Conservation (phyloP, 768 basidiomycete genomes). For the Russula compacta region DNA sequence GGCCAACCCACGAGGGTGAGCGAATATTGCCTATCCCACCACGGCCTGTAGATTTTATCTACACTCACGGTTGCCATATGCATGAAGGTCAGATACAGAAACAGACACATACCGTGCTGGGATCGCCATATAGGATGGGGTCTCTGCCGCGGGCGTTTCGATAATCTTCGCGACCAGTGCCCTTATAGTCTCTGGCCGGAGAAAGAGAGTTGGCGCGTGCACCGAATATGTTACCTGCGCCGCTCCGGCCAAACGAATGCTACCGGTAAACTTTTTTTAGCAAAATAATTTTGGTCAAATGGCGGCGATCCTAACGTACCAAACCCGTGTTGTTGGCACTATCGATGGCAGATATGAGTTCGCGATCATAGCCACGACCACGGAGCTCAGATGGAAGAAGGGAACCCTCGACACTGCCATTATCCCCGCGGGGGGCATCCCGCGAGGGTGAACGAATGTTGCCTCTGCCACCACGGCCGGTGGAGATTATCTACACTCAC, state of each 20-base stretch:
- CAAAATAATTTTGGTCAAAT: not conserved
- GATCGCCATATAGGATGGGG: too few species aligned
- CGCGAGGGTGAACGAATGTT: slow-evolving; percentile 40
- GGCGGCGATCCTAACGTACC: not conserved
- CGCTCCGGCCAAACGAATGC: slow-evolving; percentile 57
- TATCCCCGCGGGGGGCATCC: slow-evolving; percentile 27
- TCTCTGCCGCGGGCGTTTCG: not conserved
- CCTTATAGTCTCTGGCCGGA: too few species aligned
- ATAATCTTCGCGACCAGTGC: too few species aligned
- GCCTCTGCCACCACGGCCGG: slow-evolving; percentile 76
- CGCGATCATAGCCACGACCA: slow-evolving; percentile 24
- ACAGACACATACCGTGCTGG: too few species aligned
- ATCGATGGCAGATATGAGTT: slow-evolving; percentile 21
- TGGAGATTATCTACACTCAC: slow-evolving; percentile 35
- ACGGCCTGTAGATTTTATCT: slow-evolving; percentile 57
- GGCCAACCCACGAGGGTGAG: slow-evolving; percentile 20
- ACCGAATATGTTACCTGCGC: slow-evolving; percentile 46
- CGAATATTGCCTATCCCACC: slow-evolving; percentile 84
- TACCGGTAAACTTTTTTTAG: not conserved
- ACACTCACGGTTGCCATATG: too few species aligned
- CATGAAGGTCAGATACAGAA: too few species aligned
- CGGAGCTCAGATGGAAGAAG: slow-evolving; percentile 7
- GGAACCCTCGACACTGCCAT: not conserved
- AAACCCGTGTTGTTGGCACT: not conserved
- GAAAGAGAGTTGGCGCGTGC: slow-evolving; percentile 18